Conservation (phyloP, 2,329 filamentous ascomycete genomes). For the Hyphodiscus sp. region DNA sequence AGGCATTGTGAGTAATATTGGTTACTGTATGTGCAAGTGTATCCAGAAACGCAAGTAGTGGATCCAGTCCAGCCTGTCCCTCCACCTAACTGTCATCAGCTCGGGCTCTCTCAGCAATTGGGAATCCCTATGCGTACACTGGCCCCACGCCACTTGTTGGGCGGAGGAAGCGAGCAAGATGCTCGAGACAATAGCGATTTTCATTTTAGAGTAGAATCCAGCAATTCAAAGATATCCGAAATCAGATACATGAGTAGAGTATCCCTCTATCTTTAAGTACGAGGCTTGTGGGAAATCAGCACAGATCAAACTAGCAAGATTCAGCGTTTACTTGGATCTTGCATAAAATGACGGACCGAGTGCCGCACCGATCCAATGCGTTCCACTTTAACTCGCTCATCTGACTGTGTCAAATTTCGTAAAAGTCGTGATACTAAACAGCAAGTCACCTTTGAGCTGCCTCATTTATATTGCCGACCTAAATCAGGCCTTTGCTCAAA, state of each 20-base stretch:
- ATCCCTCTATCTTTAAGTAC: background rate
- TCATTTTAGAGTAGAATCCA: constrained; percentile 21
- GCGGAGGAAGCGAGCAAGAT: constrained; percentile 26
- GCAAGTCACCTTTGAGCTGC: background rate
- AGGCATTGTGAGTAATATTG: constrained; percentile 28
- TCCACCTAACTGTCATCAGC: constrained; percentile 17
- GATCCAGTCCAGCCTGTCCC: constrained; percentile 21
- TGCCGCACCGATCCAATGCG: background rate
- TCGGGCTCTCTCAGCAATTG: background rate
- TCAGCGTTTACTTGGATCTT: background rate
- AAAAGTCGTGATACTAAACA: background rate
- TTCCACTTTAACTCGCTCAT: background rate
- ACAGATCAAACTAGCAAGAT: background rate
- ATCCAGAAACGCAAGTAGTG: constrained; percentile 26
- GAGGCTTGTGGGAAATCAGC: background rate
- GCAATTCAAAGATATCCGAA: background rate
- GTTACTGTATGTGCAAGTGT: constrained; percentile 19
- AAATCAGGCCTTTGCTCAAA: background rate
- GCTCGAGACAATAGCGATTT: constrained; percentile 23
- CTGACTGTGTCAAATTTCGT: background rate
- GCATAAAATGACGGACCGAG: background rate
- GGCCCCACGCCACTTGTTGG: constrained; percentile 22
- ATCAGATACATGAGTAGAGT: background rate
- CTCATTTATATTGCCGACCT: background rate
- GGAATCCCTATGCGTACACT: constrained; percentile 20